Conservation (phyloP, 306 rosid genomes). For the Corylus heterophylla region DNA sequence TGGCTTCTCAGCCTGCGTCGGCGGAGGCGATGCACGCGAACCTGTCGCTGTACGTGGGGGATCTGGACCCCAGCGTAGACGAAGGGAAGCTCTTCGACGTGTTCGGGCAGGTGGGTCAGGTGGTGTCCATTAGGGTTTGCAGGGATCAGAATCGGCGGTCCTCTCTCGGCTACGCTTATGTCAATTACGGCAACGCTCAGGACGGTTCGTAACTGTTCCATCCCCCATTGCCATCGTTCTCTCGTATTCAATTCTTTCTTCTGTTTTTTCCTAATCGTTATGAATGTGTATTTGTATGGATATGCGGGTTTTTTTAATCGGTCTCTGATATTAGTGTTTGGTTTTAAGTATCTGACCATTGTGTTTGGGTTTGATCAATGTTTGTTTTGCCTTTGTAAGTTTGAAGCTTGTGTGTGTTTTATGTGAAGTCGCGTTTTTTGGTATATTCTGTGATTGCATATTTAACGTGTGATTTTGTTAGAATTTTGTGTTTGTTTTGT, state of each 20-base stretch:
- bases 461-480: background rate
- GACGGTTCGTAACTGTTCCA: conserved; percentile 50
- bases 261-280: background rate
- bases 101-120: conserved; percentile 53
- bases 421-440: background rate
- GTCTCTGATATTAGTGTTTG: background rate
- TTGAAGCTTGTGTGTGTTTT: background rate
- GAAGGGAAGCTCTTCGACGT: conserved; percentile 71
- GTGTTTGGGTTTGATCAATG: background rate
- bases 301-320: background rate
- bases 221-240: background rate
- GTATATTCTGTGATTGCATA: conserved; percentile 19
- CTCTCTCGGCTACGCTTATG: conserved; percentile 91
- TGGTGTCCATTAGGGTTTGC: conserved; percentile 74
- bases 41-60: conserved; percentile 75
- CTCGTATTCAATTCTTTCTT: background rate
- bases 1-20: background rate
- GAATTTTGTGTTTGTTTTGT: too few relatives aligned
- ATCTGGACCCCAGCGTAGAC: conserved; percentile 64
- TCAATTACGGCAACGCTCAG: conserved; percentile 54
- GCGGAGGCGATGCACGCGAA: conserved; percentile 28
- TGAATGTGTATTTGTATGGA: too few relatives aligned
- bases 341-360: background rate
- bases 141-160: conserved; percentile 62
- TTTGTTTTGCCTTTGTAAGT: background rate